Evolutionary conservation across 345 rosid species (phyloP), one percentile per base, ranked within the genome.

Genomic region (Hypericum perforatum): DNA sequence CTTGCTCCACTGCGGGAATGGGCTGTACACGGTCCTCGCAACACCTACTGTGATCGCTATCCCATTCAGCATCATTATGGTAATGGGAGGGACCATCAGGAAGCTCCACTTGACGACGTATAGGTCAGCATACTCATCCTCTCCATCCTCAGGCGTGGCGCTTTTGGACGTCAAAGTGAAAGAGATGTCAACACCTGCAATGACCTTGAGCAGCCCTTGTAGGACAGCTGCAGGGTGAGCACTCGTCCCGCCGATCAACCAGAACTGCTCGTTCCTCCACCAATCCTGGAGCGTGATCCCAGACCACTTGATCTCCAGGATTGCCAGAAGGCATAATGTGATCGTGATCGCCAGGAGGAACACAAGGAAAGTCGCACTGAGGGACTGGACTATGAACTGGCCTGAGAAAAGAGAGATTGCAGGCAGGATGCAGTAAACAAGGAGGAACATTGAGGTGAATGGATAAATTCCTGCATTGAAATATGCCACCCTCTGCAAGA

Each of bases 241-340:
- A 53, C 95, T 86, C 32, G 90, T 86, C 5, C 90, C 95, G 11
- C 95, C 95, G 0, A 86, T 86, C 9, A 85, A 54, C 87, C 95
- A 86, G 41, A 82, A 82, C 75, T 86, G 95, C 22, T 86, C 90
- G 13, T 86, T 82, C 53, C 87, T 54, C 87, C 90, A 86, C 95
- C 95, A 86, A 6, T 86, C 95, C n/a, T 86, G 83, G 10, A 86
- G 81, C 0, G 85, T 75, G 60, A 82, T 74, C 56, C 85, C 85
- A 10, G 95, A 78, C 95, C 90, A 86, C 65, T 67, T 82, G 68
- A 86, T 68, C 68, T 85, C 95, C 0, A 85, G 84, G 56, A 85
- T 63, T 9, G 90, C 77, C 32, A 85, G 74, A 71, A 82, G 43
- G 64, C 86, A 80, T 0, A 76, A 63, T 1, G 87, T 82, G 22